Evolutionary conservation across 495 filamentous ascomycete genomes (phyloP), one percentile per base, ranked within the genome.

Genomic region (Geoglossum glabrum): DNA sequence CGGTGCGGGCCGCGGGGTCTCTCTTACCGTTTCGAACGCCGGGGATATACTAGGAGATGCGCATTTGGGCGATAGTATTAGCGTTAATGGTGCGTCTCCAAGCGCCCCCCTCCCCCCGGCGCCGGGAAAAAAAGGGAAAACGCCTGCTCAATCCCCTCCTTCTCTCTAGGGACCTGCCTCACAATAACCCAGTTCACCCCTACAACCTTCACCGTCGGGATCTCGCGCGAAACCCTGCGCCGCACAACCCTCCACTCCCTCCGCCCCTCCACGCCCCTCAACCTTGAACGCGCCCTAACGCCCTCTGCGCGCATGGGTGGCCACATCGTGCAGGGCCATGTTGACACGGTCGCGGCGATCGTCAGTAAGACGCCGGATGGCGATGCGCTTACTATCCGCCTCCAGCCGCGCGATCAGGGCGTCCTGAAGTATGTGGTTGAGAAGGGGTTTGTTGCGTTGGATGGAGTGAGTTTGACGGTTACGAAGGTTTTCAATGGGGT

Each of bases 381-480:
- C 46, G 93, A 97, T 68, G 84, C 89, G 1, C 63, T 94, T 36
- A 90, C 86, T 1, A 80, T 96, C 62, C 76, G 90, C n/a, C 78
- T 98, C 60, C 69, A 75, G 66, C 88, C 90, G 8, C 73, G 76
- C 27, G 80, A 85, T 36, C 71, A 61, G 31, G 73, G 69, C 0
- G 78, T 93, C 40, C 64, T 97, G 68, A 71, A 79, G 51, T 96
- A 95, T 65, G 75, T 99, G 23, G 89, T 99, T 1, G 85, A 92
- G 74, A 99, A 99, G 76, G 93, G 93, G 21, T 99, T 88, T 68
- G 80, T 99, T 31, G 87, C 87, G 45, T 75, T 99, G 47, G 93
- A 99, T 69, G 93, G 93, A n/a, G 88, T 92, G 31, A 95, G 89
- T 65, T 70, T 99, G 73, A 99, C 93, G 0, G 77, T 99, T 0